Base-by-base conservation (phyloP, 805 yeast genomes). In the Monosporozyma yasuniensis region DNA sequence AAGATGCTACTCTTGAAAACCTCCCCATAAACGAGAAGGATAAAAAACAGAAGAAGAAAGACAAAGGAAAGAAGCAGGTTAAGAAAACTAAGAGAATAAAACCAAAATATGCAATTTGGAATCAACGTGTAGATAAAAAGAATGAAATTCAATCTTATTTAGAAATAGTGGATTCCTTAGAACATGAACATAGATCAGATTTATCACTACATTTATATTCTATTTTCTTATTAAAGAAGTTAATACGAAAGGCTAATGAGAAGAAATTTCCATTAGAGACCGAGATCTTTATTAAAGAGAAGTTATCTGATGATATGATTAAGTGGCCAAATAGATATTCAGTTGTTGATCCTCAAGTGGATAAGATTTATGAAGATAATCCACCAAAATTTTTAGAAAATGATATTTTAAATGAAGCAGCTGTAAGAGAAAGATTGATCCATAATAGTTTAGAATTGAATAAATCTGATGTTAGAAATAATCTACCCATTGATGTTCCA, bases 141-240 rank as follows among this genome's bases (percentile, higher is more conserved):
- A 35, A 7, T 4, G 39, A 35, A 35, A 16, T 35, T 18, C 10
- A 18, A 35, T 35, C 39, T 7, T 18, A 35, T 16, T 8, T 35
- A 39, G 68, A 65, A 60, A 42, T 71, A 22, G 43, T 75, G 10
- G 53, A 64, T n/a, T 54, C 63, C 6, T 56, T 81, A 22, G 87
- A 83, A 54, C 68, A 68, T 12, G 72, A 73, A 1, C 77, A 73
- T 52, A 64, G 80, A 30, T 64, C 64, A 11, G 89, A 86, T 63
- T 65, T 85, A 28, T 75, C 84, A 0, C 59, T 79, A 2, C 95
- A 86, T 64, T 64, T 87, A 3, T 86, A 83, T 61, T 75, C 84
- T 22, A 61, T 81, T 0, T 70, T 71, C 51, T 66, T 85, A 27
- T 48, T 66, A 41, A 62, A 64, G 50, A 52, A 52, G 16, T 46